Conservation (phyloP, 768 basidiomycete genomes). For the Naganishia kalamii region DNA sequence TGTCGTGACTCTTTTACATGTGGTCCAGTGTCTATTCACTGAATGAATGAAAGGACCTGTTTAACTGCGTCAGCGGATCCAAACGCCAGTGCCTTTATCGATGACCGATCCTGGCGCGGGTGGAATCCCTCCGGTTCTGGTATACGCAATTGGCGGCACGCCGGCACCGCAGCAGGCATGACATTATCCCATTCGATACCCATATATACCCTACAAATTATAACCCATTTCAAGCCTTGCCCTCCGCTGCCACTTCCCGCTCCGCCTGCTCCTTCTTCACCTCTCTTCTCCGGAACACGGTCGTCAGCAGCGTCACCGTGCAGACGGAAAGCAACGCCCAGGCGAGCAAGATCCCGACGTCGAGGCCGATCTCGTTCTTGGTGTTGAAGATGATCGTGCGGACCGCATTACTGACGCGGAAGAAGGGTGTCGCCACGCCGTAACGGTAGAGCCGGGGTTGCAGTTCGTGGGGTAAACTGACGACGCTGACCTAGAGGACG, state of each 20-base stretch:
- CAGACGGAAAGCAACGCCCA: constrained; percentile 40
- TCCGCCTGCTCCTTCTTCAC: constrained; percentile 4
- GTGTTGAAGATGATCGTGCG: constrained; percentile 47
- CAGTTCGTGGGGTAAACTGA: constrained; percentile 40
- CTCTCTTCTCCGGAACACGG: constrained; percentile 30
- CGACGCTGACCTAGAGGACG: constrained; percentile 26
- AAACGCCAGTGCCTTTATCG: too few relatives aligned
- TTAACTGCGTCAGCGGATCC: too few relatives aligned
- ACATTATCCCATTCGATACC: too few relatives aligned
- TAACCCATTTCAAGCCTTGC: neutral
- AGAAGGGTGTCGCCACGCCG: constrained; percentile 45
- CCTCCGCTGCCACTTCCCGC: neutral
- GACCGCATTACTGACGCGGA: constrained; percentile 36
- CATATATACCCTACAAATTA: too few relatives aligned
- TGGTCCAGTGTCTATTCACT: too few relatives aligned
- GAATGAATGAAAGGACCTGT: too few relatives aligned
- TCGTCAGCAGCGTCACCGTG: constrained; percentile 39
- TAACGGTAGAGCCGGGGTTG: constrained; percentile 45
- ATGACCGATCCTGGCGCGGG: too few relatives aligned
- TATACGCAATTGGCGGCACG: too few relatives aligned
- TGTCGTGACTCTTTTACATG: too few relatives aligned
- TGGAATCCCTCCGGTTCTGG: too few relatives aligned
- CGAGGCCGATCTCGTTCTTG: constrained; percentile 41
- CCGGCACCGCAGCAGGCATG: too few relatives aligned
- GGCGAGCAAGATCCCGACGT: constrained; percentile 42